phyloP scores from a whole-genome alignment of 208 protist species.

The Trypanosoma conorhini region DNA sequence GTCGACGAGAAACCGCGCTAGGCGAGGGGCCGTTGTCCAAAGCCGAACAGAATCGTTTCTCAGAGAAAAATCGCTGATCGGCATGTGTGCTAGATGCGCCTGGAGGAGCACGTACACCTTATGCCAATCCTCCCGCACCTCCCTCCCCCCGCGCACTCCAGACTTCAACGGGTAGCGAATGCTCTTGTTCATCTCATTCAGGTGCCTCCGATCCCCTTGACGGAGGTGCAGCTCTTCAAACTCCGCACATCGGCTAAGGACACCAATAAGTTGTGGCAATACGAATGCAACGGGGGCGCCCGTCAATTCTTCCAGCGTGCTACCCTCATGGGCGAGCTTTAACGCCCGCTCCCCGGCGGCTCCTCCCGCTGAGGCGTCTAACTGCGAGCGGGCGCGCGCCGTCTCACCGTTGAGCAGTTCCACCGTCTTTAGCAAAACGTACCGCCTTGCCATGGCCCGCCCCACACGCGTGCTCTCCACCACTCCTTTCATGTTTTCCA shows the following conservation, averaged over 20 bases:
- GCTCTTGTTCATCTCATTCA: conserved; percentile 84
- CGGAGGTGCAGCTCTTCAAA: conserved; percentile 77
- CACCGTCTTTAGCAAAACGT: conserved; percentile 84
- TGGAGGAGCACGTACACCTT: conserved; percentile 88
- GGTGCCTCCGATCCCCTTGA: conserved; percentile 70
- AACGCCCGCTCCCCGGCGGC: neutral
- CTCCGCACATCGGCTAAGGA: conserved; percentile 67
- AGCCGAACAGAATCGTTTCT: conserved; percentile 76
- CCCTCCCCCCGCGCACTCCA: conserved; percentile 61
- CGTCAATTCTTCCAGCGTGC: neutral
- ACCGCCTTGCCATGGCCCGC: conserved; percentile 75
- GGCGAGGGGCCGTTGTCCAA: conserved; percentile 64
- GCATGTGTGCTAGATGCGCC: conserved; percentile 51
- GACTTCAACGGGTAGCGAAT: conserved; percentile 65
- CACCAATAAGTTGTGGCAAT: conserved; percentile 32
- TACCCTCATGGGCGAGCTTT: neutral
- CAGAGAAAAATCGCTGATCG: conserved; percentile 68
- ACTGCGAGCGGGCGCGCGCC: neutral
- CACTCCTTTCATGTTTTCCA: conserved; percentile 1
- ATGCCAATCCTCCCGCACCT: conserved; percentile 90
- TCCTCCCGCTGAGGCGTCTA: neutral
- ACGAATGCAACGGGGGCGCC: conserved; percentile 7
- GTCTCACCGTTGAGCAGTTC: conserved; percentile 51
- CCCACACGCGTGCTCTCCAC: conserved; percentile 50
- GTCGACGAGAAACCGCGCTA: conserved; percentile 67